Evolutionary conservation across 2,329 filamentous ascomycete genomes (phyloP).

Genomic region (Hypoxylon sp.): DNA sequence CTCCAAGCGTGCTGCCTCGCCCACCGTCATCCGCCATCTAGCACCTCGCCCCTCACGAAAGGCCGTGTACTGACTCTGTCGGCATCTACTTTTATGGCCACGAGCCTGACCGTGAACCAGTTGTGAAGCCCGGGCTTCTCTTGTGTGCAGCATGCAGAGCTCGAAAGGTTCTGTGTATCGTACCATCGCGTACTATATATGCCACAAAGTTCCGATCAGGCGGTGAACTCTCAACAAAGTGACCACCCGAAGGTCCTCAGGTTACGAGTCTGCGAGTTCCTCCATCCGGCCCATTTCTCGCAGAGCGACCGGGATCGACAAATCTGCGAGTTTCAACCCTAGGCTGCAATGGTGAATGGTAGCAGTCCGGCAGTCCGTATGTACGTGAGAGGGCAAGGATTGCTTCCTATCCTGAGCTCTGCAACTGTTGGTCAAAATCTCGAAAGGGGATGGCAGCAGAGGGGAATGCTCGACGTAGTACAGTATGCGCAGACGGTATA

Average conservation of each 20-base stretch:
- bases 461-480: slow-evolving; percentile 11
- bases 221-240: slow-evolving; percentile 28
- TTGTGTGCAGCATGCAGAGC: slow-evolving; percentile 5
- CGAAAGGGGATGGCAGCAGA: slow-evolving; percentile 10
- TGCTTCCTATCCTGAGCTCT: slow-evolving; percentile 5
- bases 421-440: slow-evolving; percentile 6
- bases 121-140: slow-evolving; percentile 1
- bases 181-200: slow-evolving; percentile 15
- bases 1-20: slow-evolving; percentile 19
- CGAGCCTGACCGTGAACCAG: background rate
- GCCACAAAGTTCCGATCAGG: slow-evolving; percentile 13
- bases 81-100: slow-evolving; percentile 14
- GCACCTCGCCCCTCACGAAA: slow-evolving; percentile 29
- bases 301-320: background rate
- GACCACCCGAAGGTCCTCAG: slow-evolving; percentile 11
- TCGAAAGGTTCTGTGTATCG: slow-evolving; percentile 14
- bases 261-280: slow-evolving; percentile 8
- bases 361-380: too few relatives aligned
- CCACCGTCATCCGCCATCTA: slow-evolving; percentile 25
- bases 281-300: slow-evolving; percentile 14
- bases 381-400: background rate
- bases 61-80: slow-evolving; percentile 25
- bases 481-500: slow-evolving; percentile 14
- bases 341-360: slow-evolving; percentile 5
- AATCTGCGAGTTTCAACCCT: background rate